Base-by-base conservation (phyloP, 352 stramenopile species). In the Salisapilia sapeloensis region DNA sequence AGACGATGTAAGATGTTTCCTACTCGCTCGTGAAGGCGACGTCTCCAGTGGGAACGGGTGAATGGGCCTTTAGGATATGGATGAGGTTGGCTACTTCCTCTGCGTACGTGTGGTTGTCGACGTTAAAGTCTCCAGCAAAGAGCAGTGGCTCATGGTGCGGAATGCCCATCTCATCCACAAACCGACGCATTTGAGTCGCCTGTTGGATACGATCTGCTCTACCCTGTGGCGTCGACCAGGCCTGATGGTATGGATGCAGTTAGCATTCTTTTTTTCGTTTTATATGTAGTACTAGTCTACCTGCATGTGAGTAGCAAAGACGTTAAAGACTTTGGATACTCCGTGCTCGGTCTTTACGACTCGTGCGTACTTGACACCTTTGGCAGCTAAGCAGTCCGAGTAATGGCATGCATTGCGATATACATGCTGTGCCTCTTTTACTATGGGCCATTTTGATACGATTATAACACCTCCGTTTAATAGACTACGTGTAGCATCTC, bases 241-340 rank as follows among this genome's bases (percentile, higher is more conserved):
- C 72, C 63, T 17, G 2, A n/a, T 24, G 6, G 21, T 0, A 4
- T 30, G 17, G 10, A 20, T 5, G 22, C 1, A 9, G 6, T 16
- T 16, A 26, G 9, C 15, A n/a, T 13, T 7, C 7, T 2, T 21
- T 13, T 15, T 13, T 31, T 23, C 17, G 11, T n/a, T 17, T 15
- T 14, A 13, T 6, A 17, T 13, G 9, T 17, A 40, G 9, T 18
- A 21, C 15, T 2, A 3, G 4, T 1, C 4, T 28, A 72, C 64
- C 57, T 87, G 74, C 65, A 89, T 83, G 47, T 89, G 74, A 18
- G 74, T 85, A 14, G 66, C 69, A 43, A 85, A 89, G 9, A 89
- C 58, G 37, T 89, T 89, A 33, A 85, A 84, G 6, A 82, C 54
- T 42, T 89, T 89, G 34, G 50, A 66, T 2, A 27, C 35, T 6